phyloP scores from a whole-genome alignment of 2,329 filamentous ascomycete species.

The Diaporthe nobilis region DNA sequence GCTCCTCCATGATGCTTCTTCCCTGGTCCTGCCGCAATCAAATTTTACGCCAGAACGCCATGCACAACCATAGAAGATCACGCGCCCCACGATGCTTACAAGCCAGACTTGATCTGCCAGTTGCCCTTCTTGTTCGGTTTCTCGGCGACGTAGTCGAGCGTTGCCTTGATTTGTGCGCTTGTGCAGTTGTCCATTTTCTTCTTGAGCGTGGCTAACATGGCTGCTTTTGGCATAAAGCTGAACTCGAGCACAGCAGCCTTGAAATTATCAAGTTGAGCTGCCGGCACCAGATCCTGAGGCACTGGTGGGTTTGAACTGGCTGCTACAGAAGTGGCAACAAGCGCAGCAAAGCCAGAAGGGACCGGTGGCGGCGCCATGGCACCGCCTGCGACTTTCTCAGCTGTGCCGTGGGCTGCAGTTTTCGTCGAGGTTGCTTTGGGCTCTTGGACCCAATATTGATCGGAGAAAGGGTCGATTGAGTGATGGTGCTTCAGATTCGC shows the following conservation, averaged over 20 bases:
- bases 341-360: constrained; percentile 44
- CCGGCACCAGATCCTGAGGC: constrained; percentile 62
- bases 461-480: constrained; percentile 87
- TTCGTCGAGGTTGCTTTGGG: constrained; percentile 45
- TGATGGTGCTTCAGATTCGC: constrained; percentile 65
- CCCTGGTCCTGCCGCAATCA: not conserved
- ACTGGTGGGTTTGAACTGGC: constrained; percentile 26
- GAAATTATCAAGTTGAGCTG: constrained; percentile 74
- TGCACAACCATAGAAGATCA: constrained; percentile 20
- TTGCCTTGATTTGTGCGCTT: constrained; percentile 79
- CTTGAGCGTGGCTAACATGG: constrained; percentile 81
- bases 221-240: constrained; percentile 75
- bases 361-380: constrained; percentile 44
- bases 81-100: constrained; percentile 13
- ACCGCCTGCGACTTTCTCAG: constrained; percentile 51
- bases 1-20: not conserved
- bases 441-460: constrained; percentile 79
- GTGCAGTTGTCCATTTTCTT: constrained; percentile 80
- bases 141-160: constrained; percentile 76
- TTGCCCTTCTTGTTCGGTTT: constrained; percentile 69
- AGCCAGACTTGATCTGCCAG: constrained; percentile 38
- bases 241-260: constrained; percentile 76
- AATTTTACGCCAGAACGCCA: constrained; percentile 30
- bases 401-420: constrained; percentile 51
- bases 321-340: constrained; percentile 25